Evolutionary conservation across 2,329 filamentous ascomycete genomes (phyloP).

Genomic region (Pseudocercospora fijiensis): DNA sequence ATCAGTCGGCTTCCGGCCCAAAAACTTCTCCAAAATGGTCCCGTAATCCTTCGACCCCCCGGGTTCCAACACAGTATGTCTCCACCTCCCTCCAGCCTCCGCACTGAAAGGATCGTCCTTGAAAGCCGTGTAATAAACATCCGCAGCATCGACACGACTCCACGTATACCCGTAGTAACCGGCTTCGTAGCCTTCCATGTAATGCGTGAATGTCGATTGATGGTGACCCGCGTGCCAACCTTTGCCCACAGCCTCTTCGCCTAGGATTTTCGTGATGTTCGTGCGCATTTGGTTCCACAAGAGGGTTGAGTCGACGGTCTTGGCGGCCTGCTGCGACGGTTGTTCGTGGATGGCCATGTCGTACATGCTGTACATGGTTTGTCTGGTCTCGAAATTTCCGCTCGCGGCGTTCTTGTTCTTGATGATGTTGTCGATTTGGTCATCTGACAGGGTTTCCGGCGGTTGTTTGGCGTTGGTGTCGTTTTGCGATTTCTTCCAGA

Average conservation of each 20-base stretch:
- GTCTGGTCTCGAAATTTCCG: neutral
- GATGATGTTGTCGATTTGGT: neutral
- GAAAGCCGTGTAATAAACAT: constrained; percentile 80
- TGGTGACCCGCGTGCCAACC: neutral
- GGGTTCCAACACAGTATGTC: constrained; percentile 34
- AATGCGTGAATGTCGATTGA: neutral
- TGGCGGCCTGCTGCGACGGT: neutral
- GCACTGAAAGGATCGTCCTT: constrained; percentile 72
- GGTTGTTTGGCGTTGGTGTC: neutral
- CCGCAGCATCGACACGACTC: constrained; percentile 75
- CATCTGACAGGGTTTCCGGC: neutral
- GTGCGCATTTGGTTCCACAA: neutral
- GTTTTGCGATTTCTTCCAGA: constrained; percentile 5
- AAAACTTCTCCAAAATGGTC: neutral
- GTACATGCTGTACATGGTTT: neutral
- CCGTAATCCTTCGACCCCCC: neutral
- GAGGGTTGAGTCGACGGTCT: neutral
- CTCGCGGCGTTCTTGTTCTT: neutral
- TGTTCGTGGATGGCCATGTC: neutral
- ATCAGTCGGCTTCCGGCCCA: neutral
- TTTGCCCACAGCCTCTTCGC: neutral
- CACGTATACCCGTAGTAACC: constrained; percentile 9
- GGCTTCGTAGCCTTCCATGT: neutral
- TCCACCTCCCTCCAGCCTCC: constrained; percentile 68
- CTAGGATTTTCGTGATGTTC: neutral